A percentile compares a stretch with the other conserved stretches of the same genome.
Conservation (phyloP, 2,329 filamentous ascomycete species). For the Rugonectria rugulosa region DNA sequence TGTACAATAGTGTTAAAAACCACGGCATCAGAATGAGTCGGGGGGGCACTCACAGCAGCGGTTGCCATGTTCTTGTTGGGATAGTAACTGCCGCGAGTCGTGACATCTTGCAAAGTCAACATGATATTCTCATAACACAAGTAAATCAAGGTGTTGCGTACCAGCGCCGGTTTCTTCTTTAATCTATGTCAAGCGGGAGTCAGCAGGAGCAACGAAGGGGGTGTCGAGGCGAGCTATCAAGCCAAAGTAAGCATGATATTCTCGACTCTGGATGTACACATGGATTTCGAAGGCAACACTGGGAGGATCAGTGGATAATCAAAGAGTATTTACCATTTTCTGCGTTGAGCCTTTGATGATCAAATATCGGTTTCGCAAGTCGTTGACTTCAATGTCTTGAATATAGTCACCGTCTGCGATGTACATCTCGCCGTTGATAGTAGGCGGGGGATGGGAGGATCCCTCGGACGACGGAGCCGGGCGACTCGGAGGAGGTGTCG, state of each 20-base stretch:
- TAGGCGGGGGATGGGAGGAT: conserved; percentile 51
- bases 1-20: conserved; percentile 45
- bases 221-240: conserved; percentile 68
- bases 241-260: conserved; percentile 74
- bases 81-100: conserved; percentile 94
- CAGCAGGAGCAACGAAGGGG: conserved; percentile 90
- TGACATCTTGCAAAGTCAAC: conserved; percentile 86
- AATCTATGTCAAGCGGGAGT: conserved; percentile 95
- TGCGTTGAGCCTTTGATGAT: conserved; percentile 97
- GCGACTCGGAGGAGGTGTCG: conserved; percentile 54
- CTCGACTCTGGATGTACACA: conserved; percentile 57
- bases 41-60: conserved; percentile 75
- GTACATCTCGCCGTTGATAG: conserved; percentile 87
- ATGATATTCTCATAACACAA: conserved; percentile 56
- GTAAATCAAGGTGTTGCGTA: conserved; percentile 66
- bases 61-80: conserved; percentile 98
- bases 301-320: conserved; percentile 47
- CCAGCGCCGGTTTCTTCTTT: conserved; percentile 99
- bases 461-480: conserved; percentile 41
- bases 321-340: conserved; percentile 96
- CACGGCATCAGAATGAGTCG: background rate
- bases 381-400: conserved; percentile 99
- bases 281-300: conserved; percentile 45
- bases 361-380: conserved; percentile 94
- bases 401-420: conserved; percentile 97